Evolutionary conservation across 306 rosid species (phyloP), one percentile per base, ranked within the genome.

Genomic region (Lupinus albus): DNA sequence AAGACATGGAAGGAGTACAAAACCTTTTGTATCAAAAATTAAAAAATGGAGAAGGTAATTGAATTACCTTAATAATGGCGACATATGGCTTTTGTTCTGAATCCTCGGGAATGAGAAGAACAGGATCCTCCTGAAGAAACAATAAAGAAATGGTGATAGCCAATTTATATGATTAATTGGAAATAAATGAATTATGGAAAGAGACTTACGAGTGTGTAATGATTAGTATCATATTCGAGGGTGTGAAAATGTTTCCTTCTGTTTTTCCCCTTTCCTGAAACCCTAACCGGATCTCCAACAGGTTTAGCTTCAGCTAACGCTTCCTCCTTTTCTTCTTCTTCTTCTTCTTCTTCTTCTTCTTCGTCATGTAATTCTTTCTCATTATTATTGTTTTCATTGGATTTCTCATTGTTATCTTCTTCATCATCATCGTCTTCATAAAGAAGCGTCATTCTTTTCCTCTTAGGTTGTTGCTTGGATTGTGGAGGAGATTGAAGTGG

Each of bases 61-160:
- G 41, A 61, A 64, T 52, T 72, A 88, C 99, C 97, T 94, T 88
- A 14, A 90, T 86, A 76, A 94, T 94, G 36, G 97, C 99, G 15
- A 90, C 97, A 51, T 90, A 94, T 5, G 99, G 99, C 70, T 94
- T 90, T 55, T 90, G 92, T 10, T 48, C 48, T 45, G 47, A 79
- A 56, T 82, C 84, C 82, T 91, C 92, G 0, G 96, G 97, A 15
- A 53, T 78, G 6, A 94, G 85, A 78, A 94, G 96, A 61, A 94
- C 99, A 32, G 99, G 95, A 67, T 90, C 99, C 88, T 88, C 99
- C 97, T 94, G 80, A 57, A 61, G 55, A 71, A 39, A 66, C 21
- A 55, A 52, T 3, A 2, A 25, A 25, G 30, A 25, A 25, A 25
- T 25, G 2, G 4, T 25, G 4, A 25, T 25, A 25, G 4, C 4